A percentile compares a stretch with the other conserved stretches of the same genome.
These are phyloP conservation scores for Solidago caesia DNA, from an alignment of 129 eudicot genomes.

Conservation along the genomic window DNA sequence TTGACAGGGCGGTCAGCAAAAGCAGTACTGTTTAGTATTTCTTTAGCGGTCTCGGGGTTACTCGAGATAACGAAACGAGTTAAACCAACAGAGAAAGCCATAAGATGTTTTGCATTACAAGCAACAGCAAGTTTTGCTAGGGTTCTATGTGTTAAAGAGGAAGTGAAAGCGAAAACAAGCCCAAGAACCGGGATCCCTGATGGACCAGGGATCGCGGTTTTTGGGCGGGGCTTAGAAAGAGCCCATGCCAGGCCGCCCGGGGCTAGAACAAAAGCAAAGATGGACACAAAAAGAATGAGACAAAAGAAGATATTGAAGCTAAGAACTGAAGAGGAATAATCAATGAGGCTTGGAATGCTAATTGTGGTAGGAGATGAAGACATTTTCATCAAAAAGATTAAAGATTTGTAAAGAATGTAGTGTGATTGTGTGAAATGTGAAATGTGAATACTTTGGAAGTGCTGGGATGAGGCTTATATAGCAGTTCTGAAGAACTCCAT, in stretches of 20 bases:
- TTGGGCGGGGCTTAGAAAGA: constrained; percentile 40
- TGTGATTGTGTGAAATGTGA: no score
- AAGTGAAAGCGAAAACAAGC: constrained; percentile 47
- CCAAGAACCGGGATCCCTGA: constrained; percentile 75
- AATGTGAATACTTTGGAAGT: no score
- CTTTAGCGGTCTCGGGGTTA: constrained; percentile 70
- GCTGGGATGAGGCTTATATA: no score
- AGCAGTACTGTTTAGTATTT: constrained; percentile 59
- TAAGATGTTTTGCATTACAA: constrained; percentile 41
- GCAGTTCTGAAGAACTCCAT: no score
- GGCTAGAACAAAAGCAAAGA: constrained; percentile 56
- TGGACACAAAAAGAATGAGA: constrained; percentile 35
- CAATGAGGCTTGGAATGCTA: background rate
- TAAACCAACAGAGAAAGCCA: constrained; percentile 88
- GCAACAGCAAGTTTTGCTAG: constrained; percentile 39
- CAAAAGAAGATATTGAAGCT: constrained; percentile 26
- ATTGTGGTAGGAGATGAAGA: constrained; percentile 21
- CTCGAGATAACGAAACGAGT: constrained; percentile 74
- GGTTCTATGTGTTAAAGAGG: constrained; percentile 50
- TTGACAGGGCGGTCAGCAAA: constrained; percentile 90
- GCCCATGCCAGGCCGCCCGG: constrained; percentile 99
- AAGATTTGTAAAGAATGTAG: no score
- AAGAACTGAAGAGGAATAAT: constrained; percentile 15
- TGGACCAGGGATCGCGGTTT: constrained; percentile 75
- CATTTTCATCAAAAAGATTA: background rate